Base-by-base conservation (phyloP, 352 stramenopile species). In the Globisporangium splendens region DNA sequence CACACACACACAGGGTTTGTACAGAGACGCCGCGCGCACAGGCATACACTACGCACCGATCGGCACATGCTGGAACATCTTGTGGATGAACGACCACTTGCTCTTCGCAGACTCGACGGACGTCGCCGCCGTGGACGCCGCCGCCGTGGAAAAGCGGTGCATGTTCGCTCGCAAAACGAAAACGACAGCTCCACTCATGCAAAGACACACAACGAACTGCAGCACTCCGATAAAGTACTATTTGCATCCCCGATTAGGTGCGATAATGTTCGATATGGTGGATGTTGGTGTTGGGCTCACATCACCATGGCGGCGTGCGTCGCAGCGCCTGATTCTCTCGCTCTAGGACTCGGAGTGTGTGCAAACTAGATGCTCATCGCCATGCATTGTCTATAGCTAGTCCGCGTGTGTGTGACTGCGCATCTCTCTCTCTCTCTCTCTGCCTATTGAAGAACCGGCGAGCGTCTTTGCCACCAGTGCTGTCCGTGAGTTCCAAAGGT, bases 1-100 rank as follows among this genome's bases (percentile, higher is more conserved):
- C 14, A 2, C 18, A 22, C 28, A 22, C 1, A 31, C 3, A 31
- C 8, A 50, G n/a, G n/a, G n/a, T n/a, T n/a, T n/a, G n/a, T n/a
- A n/a, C n/a, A n/a, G n/a, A n/a, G n/a, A n/a, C n/a, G n/a, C n/a
- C n/a, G n/a, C n/a, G n/a, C n/a, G n/a, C 10, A 17, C 8, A 35
- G n/a, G 24, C 38, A 17, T n/a, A n/a, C n/a, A n/a, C n/a, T n/a
- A 66, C 59, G n/a, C 39, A 79, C 72, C 70, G 38, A 82, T 74
- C 28, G 63, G 53, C 28, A 66, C 59, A 46, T 66, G 54, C 56
- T 78, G 56, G 61, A 80, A 76, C 44, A 82, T 38, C 48, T 59
- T 58, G 21, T 56, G 41, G 22, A 79, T 59, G 49, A 65, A 67
- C 62, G 59, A 67, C 41, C 48, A 49, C 21, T 22, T 57, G 51